Conservation (phyloP, 1,139 yeast species). For the Kurtzmaniella quercitrusa region DNA sequence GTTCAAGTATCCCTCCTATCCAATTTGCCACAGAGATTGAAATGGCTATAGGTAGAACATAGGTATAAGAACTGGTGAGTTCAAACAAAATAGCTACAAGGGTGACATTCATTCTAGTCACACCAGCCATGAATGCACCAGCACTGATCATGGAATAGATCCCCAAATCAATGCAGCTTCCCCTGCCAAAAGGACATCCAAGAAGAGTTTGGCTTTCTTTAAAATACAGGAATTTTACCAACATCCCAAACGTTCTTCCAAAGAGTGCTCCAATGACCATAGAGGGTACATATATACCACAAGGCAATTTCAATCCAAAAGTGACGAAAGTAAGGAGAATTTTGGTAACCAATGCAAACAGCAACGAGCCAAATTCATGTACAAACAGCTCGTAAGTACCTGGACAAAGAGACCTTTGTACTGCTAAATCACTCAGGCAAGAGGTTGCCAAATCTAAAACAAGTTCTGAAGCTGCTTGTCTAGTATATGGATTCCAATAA, state of each 20-base stretch:
- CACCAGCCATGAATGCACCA: constrained; percentile 68
- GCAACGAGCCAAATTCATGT: constrained; percentile 30
- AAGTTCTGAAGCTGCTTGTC: constrained; percentile 51
- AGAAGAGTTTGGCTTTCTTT: constrained; percentile 20
- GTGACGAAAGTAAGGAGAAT: constrained; percentile 47
- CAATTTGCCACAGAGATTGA: constrained; percentile 57
- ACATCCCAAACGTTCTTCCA: constrained; percentile 52
- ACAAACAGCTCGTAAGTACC: constrained; percentile 22
- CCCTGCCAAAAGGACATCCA: constrained; percentile 8
- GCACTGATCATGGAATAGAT: constrained; percentile 66
- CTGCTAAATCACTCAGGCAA: constrained; percentile 24
- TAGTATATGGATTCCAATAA: constrained; percentile 51
- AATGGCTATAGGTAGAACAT: constrained; percentile 56
- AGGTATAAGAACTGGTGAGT: constrained; percentile 55
- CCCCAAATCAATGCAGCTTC: constrained; percentile 47
- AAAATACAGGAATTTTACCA: constrained; percentile 31
- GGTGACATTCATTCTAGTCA: constrained; percentile 62
- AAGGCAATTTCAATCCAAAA: constrained; percentile 60
- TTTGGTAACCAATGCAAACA: constrained; percentile 45
- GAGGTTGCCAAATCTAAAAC: constrained; percentile 52
- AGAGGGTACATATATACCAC: constrained; percentile 66
- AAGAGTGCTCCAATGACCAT: constrained; percentile 67
- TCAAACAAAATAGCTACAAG: constrained; percentile 58
- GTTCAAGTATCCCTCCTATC: constrained; percentile 53
- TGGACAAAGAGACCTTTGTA: constrained; percentile 42